phyloP scores from a whole-genome alignment of 2,329 filamentous ascomycete species.

The Fusarium anguioides region DNA sequence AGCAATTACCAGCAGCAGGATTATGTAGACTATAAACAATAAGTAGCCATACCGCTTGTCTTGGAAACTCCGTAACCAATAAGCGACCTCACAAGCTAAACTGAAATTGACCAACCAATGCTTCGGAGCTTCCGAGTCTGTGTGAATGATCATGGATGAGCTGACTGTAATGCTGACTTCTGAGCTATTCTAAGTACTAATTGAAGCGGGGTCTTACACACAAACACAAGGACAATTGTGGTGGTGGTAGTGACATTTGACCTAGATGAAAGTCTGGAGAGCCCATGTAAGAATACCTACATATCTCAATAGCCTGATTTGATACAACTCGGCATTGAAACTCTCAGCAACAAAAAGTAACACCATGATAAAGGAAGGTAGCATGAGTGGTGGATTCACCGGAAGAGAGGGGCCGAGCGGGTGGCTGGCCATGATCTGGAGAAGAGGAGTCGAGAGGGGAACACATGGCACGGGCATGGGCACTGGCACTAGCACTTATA shows the following conservation, averaged over 20 bases:
- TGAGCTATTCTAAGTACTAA: neutral
- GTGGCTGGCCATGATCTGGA: conserved; percentile 23
- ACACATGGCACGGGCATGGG: neutral
- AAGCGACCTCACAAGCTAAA: neutral
- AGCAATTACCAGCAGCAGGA: neutral
- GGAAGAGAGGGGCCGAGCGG: conserved; percentile 40
- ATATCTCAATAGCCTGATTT: too few species aligned
- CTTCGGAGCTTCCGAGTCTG: neutral
- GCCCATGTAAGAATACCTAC: too few species aligned
- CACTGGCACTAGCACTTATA: neutral
- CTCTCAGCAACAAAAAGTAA: neutral
- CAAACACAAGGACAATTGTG: neutral
- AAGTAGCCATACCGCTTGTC: neutral
- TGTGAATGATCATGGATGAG: neutral
- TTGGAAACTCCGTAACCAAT: neutral
- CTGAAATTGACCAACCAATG: neutral
- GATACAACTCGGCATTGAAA: too few species aligned
- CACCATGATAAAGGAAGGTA: conserved; percentile 20
- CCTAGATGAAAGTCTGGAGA: neutral
- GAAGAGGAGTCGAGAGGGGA: conserved; percentile 30
- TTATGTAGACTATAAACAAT: neutral
- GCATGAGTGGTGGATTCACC: conserved; percentile 19
- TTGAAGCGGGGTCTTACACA: conserved; percentile 1
- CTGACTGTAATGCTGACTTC: conserved; percentile 9
- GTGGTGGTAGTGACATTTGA: neutral